phyloP scores from a whole-genome alignment of 768 basidiomycete species.

The Agrocybe chaxingu region DNA sequence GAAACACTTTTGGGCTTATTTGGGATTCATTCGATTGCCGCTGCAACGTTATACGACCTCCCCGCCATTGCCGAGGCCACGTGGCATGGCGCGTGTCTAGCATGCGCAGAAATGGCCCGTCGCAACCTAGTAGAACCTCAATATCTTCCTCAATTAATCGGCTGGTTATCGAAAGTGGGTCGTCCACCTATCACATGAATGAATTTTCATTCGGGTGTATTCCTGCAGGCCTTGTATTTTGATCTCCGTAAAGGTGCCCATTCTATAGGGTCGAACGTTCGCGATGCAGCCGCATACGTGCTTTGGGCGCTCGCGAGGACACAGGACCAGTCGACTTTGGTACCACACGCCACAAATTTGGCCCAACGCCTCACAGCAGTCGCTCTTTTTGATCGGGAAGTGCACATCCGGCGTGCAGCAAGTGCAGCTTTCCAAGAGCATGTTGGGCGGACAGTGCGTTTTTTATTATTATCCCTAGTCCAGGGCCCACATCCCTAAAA shows the following conservation, averaged over 20 bases:
- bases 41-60: conserved; percentile 65
- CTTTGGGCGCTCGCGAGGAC: conserved; percentile 92
- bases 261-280: conserved; percentile 90
- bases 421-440: conserved; percentile 98
- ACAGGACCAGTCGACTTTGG: conserved; percentile 55
- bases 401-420: conserved; percentile 91
- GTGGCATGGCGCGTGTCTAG: conserved; percentile 94
- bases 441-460: conserved; percentile 81
- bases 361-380: conserved; percentile 74
- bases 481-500: conserved; percentile 9
- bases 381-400: conserved; percentile 88
- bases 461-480: conserved; percentile 1
- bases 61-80: conserved; percentile 78
- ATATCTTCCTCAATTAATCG: conserved; percentile 60
- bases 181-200: conserved; percentile 1
- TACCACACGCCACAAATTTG: conserved; percentile 59
- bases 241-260: conserved; percentile 91
- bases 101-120: conserved; percentile 89
- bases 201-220: conserved; percentile 1
- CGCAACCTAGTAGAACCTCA: conserved; percentile 64
- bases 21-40: conserved; percentile 64
- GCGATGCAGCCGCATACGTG: conserved; percentile 93
- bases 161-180: conserved; percentile 78
- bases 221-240: conserved; percentile 77
- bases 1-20: conserved; percentile 78